phyloP scores from a whole-genome alignment of 106 monocot genomes.

The Acorus calamus region DNA sequence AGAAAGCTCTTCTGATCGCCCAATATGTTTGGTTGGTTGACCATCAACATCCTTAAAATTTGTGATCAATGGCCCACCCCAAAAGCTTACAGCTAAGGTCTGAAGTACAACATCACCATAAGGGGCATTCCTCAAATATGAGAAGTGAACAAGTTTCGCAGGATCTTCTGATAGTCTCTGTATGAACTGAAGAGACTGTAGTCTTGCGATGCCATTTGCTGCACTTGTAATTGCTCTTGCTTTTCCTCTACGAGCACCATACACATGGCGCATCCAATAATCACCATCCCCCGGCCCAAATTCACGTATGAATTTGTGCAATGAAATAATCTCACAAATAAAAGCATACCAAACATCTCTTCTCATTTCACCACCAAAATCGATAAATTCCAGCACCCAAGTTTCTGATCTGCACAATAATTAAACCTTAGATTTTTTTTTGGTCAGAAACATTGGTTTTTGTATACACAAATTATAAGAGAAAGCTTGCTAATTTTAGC shows the following conservation, averaged over 20 bases:
- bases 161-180: conserved; percentile 78
- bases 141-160: conserved; percentile 73
- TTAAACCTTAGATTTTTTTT: conserved; percentile 1
- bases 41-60: conserved; percentile 27
- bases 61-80: conserved; percentile 74
- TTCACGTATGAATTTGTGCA: conserved; percentile 73
- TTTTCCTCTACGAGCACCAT: conserved; percentile 75
- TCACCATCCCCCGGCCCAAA: conserved; percentile 78
- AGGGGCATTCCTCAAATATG: conserved; percentile 66
- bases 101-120: conserved; percentile 92
- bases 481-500: no score
- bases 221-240: conserved; percentile 55
- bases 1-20: conserved; percentile 31
- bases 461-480: no score
- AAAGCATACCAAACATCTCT: conserved; percentile 96
- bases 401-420: conserved; percentile 35
- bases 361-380: conserved; percentile 91
- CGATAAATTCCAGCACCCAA: conserved; percentile 90
- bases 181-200: conserved; percentile 76
- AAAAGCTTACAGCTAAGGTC: conserved; percentile 82
- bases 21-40: conserved; percentile 16
- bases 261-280: conserved; percentile 60
- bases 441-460: no score
- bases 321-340: conserved; percentile 69
- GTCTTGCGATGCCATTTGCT: conserved; percentile 72